Evolutionary conservation across 768 basidiomycete genomes (phyloP), one percentile per base, ranked within the genome.

Genomic region (Mycena rosella): DNA sequence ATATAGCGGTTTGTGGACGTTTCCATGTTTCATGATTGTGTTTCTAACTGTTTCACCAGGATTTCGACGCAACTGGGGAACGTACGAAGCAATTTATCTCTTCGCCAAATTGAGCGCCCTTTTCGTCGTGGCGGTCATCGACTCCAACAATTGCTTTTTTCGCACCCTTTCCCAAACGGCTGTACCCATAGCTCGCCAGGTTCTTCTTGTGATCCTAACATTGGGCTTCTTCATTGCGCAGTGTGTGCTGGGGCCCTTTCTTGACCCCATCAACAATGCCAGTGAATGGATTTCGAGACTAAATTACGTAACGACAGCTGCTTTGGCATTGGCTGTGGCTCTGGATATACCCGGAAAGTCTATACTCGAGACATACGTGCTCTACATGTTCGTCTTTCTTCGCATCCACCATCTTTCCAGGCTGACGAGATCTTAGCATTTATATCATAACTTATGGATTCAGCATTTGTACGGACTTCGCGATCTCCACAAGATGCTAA

Each of bases 121-220:
- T 8, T 76, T 92, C 29, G 83, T 91, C 24, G 83, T 91, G 44
- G 89, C 91, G 7, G 77, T 93, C 57, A 83, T 94, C 67, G 85
- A 90, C 77, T 83, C 88, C 22, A 81, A 92, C 74, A 95, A 93
- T 75, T 95, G 93, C 75, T 75, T 91, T 6, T 91, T 95, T 74
- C 89, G 90, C 51, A 78, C 82, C 30, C 76, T 84, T 36, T 78
- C 86, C 26, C 81, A 86, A n/a, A 79, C 81, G 5, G 78, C 76
- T n/a, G 81, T 93, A 49, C 77, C 84, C 11, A 76, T 92, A 44
- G 79, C 86, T 52, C 88, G 92, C 1, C 91, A 94, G 74, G 80
- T 85, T 24, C 74, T 90, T 20, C 83, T 95, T 17, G 77, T 93
- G 20, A 70, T 83, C 9, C 84, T 87, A 36, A 88, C 88, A 60